Evolutionary conservation across 2,329 filamentous ascomycete species (phyloP), one percentile per base, ranked within the genome.

Genomic region (Thelonectria olida): DNA sequence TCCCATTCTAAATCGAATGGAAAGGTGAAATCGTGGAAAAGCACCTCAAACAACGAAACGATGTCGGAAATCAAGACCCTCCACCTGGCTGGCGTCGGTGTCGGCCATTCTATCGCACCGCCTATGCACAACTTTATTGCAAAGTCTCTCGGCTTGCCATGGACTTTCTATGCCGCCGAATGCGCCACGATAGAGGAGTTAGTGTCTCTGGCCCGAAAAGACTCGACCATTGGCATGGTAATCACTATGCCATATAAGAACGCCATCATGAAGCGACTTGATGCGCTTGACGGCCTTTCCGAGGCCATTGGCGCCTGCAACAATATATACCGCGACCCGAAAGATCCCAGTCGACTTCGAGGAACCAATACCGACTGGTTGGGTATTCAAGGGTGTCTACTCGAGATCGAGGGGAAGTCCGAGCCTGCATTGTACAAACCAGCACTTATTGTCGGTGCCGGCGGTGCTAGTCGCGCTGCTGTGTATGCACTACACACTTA

Each of bases 301-400:
- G 53, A 61, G 0, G 73, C 68, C 10, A 75, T 81, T 4, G 77
- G 78, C 2, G 79, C 80, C 4, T 77, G 75, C 67, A 78, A 78
- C 57, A 75, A 75, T 48, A 68, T 77, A 15, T 77, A 77, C 61
- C 63, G 66, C 20, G 59, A 67, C 8, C 62, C 64, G 23, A 47
- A 67, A 6, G 60, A 73, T 20, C 28, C 54, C 6, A 65, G 70
- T 4, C 65, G 58, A 9, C 65, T 80, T 1, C 63, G 68, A 7
- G 80, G 78, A 2, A 77, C 76, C 7, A 82, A 82, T 60, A 82
- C 79, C 2, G 79, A 82, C 61, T 81, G 79, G 79, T 62, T 73
- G 1, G 79, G 80, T 2, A 75, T 82, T 53, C 72, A 73, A 38
- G 75, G 72, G 5, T 80, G 75, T 56, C 63, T 80, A 2, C 55